Percentiles rank a stretch among this genome's conserved stretches.
Conservation (phyloP, 2,329 filamentous ascomycete species). For the Lachnellula cervina region DNA sequence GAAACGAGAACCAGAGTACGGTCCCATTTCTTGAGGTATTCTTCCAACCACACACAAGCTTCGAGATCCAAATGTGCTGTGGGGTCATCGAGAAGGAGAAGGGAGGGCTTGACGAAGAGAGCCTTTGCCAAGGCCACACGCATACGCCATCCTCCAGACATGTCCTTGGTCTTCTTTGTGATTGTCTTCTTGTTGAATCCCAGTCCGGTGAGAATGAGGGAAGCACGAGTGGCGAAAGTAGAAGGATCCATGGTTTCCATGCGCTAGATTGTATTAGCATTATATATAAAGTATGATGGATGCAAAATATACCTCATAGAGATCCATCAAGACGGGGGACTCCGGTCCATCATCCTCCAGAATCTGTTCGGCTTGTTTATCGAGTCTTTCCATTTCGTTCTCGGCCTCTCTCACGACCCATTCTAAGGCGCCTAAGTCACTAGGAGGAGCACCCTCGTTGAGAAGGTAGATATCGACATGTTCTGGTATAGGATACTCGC, state of each 20-base stretch:
- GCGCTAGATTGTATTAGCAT: conserved; percentile 53
- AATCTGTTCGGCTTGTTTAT: conserved; percentile 82
- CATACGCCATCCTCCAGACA: conserved; percentile 99
- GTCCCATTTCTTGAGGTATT: conserved; percentile 99
- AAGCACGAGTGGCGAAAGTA: conserved; percentile 92
- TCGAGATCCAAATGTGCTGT: conserved; percentile 99
- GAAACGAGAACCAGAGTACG: conserved; percentile 94
- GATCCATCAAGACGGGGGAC: conserved; percentile 80
- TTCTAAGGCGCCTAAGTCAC: conserved; percentile 84
- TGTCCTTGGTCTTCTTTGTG: conserved; percentile 99
- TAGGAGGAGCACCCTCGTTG: conserved; percentile 91
- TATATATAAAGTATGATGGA: not conserved
- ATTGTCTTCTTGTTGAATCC: conserved; percentile 99
- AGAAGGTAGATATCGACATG: conserved; percentile 98
- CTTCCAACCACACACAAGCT: conserved; percentile 98
- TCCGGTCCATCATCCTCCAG: conserved; percentile 91
- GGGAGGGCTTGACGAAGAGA: conserved; percentile 94
- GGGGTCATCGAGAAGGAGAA: conserved; percentile 94
- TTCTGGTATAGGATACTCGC: conserved; percentile 93
- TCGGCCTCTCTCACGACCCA: conserved; percentile 97
- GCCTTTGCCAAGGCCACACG: conserved; percentile 96
- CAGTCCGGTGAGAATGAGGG: conserved; percentile 94
- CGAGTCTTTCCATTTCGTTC: conserved; percentile 84
- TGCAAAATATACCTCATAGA: conserved; percentile 75
- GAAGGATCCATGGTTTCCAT: conserved; percentile 99